Evolutionary conservation across 2,329 filamentous ascomycete species (phyloP).

Genomic region (Didymella pinodella): DNA sequence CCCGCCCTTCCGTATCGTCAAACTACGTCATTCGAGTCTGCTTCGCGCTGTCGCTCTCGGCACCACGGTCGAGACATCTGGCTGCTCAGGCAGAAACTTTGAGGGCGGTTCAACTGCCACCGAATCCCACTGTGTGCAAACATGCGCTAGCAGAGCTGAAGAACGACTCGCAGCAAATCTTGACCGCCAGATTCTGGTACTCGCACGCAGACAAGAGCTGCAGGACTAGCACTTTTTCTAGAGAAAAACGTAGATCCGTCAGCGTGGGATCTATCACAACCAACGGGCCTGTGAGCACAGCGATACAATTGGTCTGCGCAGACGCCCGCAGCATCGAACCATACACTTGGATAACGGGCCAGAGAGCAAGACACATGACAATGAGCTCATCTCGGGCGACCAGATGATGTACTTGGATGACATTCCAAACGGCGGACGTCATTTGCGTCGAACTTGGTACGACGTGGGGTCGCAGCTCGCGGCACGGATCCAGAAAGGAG

Average conservation of each 20-base stretch:
- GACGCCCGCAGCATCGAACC: constrained; percentile 3
- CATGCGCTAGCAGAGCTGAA: constrained; percentile 1
- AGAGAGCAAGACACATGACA: not conserved
- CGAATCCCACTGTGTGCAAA: constrained; percentile 1
- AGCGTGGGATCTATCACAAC: not conserved
- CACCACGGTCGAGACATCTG: not conserved
- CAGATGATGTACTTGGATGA: not conserved
- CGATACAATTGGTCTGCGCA: not conserved
- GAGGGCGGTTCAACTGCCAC: not conserved
- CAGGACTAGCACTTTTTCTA: too few relatives aligned
- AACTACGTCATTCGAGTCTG: not conserved
- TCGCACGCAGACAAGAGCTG: not conserved
- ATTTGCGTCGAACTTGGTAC: not conserved
- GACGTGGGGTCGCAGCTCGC: constrained; percentile 4
- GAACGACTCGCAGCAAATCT: not conserved
- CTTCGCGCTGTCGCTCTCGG: not conserved
- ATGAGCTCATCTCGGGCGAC: not conserved
- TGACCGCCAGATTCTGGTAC: not conserved
- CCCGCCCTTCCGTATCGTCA: not conserved
- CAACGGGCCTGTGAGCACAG: not conserved
- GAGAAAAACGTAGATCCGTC: not conserved
- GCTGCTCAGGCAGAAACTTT: not conserved
- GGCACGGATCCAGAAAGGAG: constrained; percentile 10
- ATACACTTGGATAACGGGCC: not conserved
- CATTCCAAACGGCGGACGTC: not conserved